These are phyloP conservation scores for Fragilaria radians DNA, from an alignment of 108 stramenopile genomes.

Conservation along the genomic window DNA sequence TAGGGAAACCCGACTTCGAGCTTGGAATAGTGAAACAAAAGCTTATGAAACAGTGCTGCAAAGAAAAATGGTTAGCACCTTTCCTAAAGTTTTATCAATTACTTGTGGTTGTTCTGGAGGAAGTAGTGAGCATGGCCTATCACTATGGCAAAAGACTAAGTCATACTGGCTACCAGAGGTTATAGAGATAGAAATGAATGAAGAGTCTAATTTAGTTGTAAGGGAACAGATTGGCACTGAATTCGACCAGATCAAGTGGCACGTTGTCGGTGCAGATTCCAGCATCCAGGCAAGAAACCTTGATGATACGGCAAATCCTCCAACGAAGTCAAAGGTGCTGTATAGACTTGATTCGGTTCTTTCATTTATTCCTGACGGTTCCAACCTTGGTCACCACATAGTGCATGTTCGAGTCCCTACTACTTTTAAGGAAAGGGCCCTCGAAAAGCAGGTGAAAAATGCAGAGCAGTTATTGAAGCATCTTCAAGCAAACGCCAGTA, in stretches of 20 bases:
- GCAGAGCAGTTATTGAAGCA: neutral
- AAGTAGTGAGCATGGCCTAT: slow-evolving; percentile 48
- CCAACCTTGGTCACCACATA: slow-evolving; percentile 55
- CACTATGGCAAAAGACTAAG: slow-evolving; percentile 51
- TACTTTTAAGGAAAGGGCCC: slow-evolving; percentile 24
- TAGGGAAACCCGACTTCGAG: slow-evolving; percentile 69
- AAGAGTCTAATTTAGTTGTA: slow-evolving; percentile 51
- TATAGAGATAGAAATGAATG: slow-evolving; percentile 60
- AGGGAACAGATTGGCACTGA: slow-evolving; percentile 33
- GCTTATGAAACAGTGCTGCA: slow-evolving; percentile 82
- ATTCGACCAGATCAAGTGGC: slow-evolving; percentile 34
- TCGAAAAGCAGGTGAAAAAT: slow-evolving; percentile 25
- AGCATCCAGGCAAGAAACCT: slow-evolving; percentile 24
- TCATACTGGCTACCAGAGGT: slow-evolving; percentile 61
- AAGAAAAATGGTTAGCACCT: slow-evolving; percentile 58
- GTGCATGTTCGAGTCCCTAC: slow-evolving; percentile 49
- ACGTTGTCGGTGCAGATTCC: slow-evolving; percentile 27
- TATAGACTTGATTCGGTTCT: slow-evolving; percentile 62
- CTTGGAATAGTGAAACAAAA: slow-evolving; percentile 55
- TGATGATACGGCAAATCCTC: slow-evolving; percentile 7
- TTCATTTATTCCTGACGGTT: slow-evolving; percentile 40
- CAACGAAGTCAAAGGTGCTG: slow-evolving; percentile 16
- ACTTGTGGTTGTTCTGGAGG: slow-evolving; percentile 75
- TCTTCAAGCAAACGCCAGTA: neutral
- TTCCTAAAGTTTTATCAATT: slow-evolving; percentile 61